A percentile compares a stretch with the other conserved stretches of the same genome.
Evolutionary conservation across 768 basidiomycete species (phyloP).

Genomic region (Leccinum truebloodii): DNA sequence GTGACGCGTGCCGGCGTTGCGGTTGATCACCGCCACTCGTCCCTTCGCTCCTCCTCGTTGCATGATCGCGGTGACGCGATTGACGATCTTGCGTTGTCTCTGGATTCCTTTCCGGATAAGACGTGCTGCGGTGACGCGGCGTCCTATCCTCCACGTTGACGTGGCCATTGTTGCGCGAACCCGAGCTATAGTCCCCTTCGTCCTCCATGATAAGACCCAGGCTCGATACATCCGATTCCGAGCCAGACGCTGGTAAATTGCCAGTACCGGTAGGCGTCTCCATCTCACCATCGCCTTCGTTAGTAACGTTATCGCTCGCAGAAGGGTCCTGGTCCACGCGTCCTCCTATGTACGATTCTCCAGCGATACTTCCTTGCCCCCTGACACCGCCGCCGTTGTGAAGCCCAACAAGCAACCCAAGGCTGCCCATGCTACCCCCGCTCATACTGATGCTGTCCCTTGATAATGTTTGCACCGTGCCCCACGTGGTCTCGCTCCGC

Average conservation of each 20-base stretch:
- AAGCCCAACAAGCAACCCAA: conserved; percentile 32
- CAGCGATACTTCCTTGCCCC: conserved; percentile 24
- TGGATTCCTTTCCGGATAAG: conserved; percentile 20
- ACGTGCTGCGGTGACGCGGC: conserved; percentile 19
- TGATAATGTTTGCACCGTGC: conserved; percentile 33
- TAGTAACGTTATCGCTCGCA: conserved; percentile 9
- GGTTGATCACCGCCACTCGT: conserved; percentile 1
- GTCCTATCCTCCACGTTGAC: conserved; percentile 10
- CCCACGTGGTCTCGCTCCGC: conserved; percentile 38
- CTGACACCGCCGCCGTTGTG: conserved; percentile 34
- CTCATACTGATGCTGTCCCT: conserved; percentile 11
- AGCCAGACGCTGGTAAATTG: conserved; percentile 16
- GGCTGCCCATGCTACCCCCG: conserved; percentile 29
- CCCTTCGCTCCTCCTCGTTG: conserved; percentile 26
- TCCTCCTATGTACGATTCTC: conserved; percentile 22
- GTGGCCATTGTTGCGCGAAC: conserved; percentile 11
- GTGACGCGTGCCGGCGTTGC: conserved; percentile 25
- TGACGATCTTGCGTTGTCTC: conserved; percentile 18
- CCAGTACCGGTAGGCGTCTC: conserved; percentile 24
- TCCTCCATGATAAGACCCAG: conserved; percentile 37
- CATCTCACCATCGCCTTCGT: conserved; percentile 19
- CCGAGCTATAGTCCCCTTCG: conserved; percentile 23
- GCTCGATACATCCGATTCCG: conserved; percentile 21
- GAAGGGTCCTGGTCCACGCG: conserved; percentile 8
- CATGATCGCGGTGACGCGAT: conserved; percentile 13